Evolutionary conservation across 768 basidiomycete genomes (phyloP).

Genomic region (Austroboletus eburneus): DNA sequence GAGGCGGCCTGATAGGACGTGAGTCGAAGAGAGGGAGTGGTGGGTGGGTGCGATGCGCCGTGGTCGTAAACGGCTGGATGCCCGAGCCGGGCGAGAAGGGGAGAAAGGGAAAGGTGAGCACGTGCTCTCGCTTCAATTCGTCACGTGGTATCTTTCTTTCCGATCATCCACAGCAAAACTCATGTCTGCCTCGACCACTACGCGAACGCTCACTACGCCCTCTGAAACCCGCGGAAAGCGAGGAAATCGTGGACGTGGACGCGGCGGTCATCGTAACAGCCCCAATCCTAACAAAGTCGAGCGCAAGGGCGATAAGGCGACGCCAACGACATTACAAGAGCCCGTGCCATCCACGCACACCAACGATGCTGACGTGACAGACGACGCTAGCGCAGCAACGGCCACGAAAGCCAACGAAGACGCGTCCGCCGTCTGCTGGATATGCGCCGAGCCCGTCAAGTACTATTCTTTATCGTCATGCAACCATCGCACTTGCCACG

Average conservation of each 20-base stretch:
- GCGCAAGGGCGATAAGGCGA: slow-evolving; percentile 3
- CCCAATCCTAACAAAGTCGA: slow-evolving; percentile 5
- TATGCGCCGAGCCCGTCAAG: slow-evolving; percentile 92
- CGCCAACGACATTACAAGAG: background rate
- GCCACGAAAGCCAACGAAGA: slow-evolving; percentile 33
- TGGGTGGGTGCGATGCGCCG: too few species aligned
- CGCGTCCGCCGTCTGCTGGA: slow-evolving; percentile 62
- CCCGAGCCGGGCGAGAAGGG: too few species aligned
- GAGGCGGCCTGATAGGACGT: too few species aligned
- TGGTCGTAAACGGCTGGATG: too few species aligned
- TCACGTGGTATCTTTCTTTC: too few species aligned
- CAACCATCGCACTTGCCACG: slow-evolving; percentile 93
- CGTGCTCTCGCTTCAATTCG: too few species aligned
- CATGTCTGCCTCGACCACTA: slow-evolving; percentile 22
- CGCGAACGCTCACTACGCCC: slow-evolving; percentile 5
- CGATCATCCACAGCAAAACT: background rate
- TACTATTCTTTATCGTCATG: slow-evolving; percentile 87
- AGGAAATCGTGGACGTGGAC: slow-evolving; percentile 19
- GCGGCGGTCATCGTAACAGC: slow-evolving; percentile 7
- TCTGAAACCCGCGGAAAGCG: slow-evolving; percentile 10
- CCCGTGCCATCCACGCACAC: background rate
- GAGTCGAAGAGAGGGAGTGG: too few species aligned
- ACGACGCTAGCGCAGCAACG: slow-evolving; percentile 1
- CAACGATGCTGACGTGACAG: background rate
- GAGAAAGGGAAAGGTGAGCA: too few species aligned